These are phyloP conservation scores for Colletotrichum costaricense DNA, from an alignment of 2,329 filamentous ascomycete species.

Conservation along the genomic window DNA sequence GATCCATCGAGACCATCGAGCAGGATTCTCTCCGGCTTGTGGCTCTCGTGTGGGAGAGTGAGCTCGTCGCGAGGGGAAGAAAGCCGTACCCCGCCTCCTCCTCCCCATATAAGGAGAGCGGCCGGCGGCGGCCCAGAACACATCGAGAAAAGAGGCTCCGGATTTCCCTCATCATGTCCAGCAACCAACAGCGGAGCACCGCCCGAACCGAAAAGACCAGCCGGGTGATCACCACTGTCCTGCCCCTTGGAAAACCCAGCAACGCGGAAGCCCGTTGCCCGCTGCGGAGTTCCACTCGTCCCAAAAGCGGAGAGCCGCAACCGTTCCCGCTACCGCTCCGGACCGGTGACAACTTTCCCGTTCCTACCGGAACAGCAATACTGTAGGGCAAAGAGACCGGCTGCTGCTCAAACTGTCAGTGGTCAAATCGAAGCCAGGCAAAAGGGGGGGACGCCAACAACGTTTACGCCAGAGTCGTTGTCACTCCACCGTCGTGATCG, in stretches of 20 bases:
- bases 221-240: constrained; percentile 6
- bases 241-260: constrained; percentile 7
- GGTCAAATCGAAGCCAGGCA: not conserved
- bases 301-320: constrained; percentile 34
- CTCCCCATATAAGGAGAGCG: constrained; percentile 24
- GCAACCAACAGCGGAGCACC: constrained; percentile 15
- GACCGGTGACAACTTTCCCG: constrained; percentile 24
- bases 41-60: constrained; percentile 22
- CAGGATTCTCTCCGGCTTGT: not conserved
- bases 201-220: constrained; percentile 17
- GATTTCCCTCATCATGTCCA: constrained; percentile 27
- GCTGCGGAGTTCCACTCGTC: constrained; percentile 38
- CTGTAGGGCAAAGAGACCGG: not conserved
- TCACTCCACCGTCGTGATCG: not conserved
- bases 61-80: not conserved
- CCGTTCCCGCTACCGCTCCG: constrained; percentile 23
- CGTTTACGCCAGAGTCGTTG: not conserved
- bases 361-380: constrained; percentile 3
- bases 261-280: constrained; percentile 32
- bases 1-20: constrained; percentile 5
- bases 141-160: constrained; percentile 3
- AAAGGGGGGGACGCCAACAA: not conserved
- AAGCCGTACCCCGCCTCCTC: not conserved
- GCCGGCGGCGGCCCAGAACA: not conserved
- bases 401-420: not conserved